Conservation (phyloP, 2,329 filamentous ascomycete species). For the Uncinocarpus reesii region DNA sequence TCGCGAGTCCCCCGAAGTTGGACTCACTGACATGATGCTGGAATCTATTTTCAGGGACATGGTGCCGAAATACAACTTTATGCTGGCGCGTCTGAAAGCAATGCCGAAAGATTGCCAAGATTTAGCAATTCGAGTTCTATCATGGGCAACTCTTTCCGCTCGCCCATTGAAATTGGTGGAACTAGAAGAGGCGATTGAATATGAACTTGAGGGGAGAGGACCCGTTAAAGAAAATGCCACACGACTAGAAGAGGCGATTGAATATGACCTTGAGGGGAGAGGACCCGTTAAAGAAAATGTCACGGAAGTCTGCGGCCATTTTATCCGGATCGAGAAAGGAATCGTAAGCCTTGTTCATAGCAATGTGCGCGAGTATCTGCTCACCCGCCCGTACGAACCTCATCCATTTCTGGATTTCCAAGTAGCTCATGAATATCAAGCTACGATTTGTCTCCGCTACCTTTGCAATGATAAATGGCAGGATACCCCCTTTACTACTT, state of each 20-base stretch:
- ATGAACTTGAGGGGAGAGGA: conserved; percentile 16
- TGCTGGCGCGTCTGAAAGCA: conserved; percentile 12
- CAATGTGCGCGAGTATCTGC: conserved; percentile 22
- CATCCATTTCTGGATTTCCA: conserved; percentile 7
- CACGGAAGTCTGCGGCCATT: conserved; percentile 22
- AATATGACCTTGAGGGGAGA: conserved; percentile 17
- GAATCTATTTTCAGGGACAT: conserved; percentile 24
- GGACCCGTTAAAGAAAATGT: conserved; percentile 20
- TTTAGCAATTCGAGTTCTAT: conserved; percentile 13
- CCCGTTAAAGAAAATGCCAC: no score
- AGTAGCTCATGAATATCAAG: conserved; percentile 15
- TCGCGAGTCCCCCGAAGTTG: conserved; percentile 17
- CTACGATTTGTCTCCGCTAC: conserved; percentile 22
- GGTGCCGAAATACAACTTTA: conserved; percentile 15
- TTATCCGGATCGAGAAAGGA: conserved; percentile 21
- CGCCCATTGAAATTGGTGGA: conserved; percentile 21
- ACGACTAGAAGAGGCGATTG: conserved; percentile 21
- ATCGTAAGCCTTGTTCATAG: conserved; percentile 22
- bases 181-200: conserved; percentile 21
- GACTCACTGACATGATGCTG: no score
- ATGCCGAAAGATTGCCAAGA: conserved; percentile 8
- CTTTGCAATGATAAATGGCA: conserved; percentile 10
- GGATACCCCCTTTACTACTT: no score
- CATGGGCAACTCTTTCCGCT: conserved; percentile 21
- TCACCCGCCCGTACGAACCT: conserved; percentile 6